These are phyloP conservation scores for Exophiala aquamarina DNA, from an alignment of 2,329 filamentous ascomycete genomes.

Conservation along the genomic window DNA sequence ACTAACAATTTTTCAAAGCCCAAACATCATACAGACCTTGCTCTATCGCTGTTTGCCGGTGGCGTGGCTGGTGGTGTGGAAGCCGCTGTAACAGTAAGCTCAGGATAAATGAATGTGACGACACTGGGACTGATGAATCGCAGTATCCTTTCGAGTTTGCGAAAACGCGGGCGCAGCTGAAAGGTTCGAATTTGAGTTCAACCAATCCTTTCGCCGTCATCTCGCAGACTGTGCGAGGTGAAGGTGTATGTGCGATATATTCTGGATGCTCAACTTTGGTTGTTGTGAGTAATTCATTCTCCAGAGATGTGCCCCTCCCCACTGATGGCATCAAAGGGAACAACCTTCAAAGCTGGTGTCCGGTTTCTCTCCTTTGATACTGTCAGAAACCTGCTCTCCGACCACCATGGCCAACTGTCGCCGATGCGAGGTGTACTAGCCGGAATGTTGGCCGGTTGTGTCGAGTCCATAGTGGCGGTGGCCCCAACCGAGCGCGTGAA, in stretches of 20 bases:
- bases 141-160: slow-evolving; percentile 61
- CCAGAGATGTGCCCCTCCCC: neutral
- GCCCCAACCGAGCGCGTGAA: slow-evolving; percentile 68
- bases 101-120: neutral
- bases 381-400: slow-evolving; percentile 58
- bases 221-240: slow-evolving; percentile 52
- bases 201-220: slow-evolving; percentile 60
- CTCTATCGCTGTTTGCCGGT: slow-evolving; percentile 49
- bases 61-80: slow-evolving; percentile 53
- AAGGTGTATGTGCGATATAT: slow-evolving; percentile 60
- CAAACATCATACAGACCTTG: slow-evolving; percentile 28
- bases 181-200: slow-evolving; percentile 40
- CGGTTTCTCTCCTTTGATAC: slow-evolving; percentile 65
- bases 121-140: neutral
- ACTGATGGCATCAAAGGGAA: slow-evolving; percentile 40
- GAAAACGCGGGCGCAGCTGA: slow-evolving; percentile 61
- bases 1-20: neutral
- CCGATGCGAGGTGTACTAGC: slow-evolving; percentile 57
- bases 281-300: slow-evolving; percentile 29
- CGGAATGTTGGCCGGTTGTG: slow-evolving; percentile 62
- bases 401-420: slow-evolving; percentile 56
- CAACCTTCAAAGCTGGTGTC: slow-evolving; percentile 63
- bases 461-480: slow-evolving; percentile 61
- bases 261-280: slow-evolving; percentile 62
- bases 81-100: slow-evolving; percentile 43